phyloP scores from a whole-genome alignment of 2,329 filamentous ascomycete species.

The Pestalotiopsis fici region DNA sequence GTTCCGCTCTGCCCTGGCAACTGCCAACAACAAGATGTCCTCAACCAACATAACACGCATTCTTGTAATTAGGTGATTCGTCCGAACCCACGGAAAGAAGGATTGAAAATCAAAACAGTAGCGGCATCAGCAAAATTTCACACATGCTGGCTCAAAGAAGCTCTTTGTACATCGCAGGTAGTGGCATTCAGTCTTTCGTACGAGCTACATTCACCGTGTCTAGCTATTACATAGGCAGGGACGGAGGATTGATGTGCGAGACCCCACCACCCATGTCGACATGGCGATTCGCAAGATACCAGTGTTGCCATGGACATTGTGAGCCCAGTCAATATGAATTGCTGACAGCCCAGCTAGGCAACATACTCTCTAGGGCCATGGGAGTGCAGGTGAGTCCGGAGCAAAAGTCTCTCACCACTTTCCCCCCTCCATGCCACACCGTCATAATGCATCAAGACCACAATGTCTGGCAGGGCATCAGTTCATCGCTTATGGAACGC shows the following conservation, averaged over 20 bases:
- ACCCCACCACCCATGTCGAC: not conserved
- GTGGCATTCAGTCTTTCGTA: no score
- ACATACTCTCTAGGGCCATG: not conserved
- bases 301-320: not conserved
- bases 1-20: not conserved
- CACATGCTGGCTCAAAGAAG: no score
- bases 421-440: not conserved
- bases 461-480: not conserved
- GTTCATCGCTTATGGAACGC: not conserved
- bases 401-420: not conserved
- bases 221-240: no score
- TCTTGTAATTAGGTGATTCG: not conserved
- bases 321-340: not conserved
- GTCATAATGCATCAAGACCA: constrained; percentile 9
- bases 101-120: no score
- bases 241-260: no score
- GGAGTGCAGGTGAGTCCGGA: not conserved
- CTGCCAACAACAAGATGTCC: not conserved
- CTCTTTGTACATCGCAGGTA: no score
- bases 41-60: not conserved
- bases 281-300: not conserved
- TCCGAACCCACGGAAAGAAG: no score
- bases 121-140: no score
- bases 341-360: not conserved
- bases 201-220: no score